Percentiles rank a stretch among this genome's conserved stretches.
These are phyloP conservation scores for Neurospora sp. DNA, from an alignment of 495 filamentous ascomycete species.

Conservation along the genomic window DNA sequence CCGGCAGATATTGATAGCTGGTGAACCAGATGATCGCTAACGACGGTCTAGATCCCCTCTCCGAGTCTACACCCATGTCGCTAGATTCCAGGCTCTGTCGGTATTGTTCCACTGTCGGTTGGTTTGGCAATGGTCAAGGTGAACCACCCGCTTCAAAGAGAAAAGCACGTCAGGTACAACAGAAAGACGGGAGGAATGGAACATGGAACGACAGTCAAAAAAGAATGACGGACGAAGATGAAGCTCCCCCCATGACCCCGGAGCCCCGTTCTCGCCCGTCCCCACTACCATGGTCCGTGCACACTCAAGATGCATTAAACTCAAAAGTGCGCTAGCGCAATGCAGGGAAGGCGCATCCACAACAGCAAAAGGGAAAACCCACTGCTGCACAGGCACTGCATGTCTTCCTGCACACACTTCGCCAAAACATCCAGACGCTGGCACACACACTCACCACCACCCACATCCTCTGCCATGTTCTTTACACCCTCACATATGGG, in stretches of 20 bases:
- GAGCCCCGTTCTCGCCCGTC: neutral
- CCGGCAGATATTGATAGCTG: neutral
- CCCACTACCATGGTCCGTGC: neutral
- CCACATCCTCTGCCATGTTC: neutral
- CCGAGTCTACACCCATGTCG: neutral
- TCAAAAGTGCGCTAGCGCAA: neutral
- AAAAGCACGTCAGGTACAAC: neutral
- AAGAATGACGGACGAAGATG: neutral
- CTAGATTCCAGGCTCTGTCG: neutral
- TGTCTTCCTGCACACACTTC: neutral
- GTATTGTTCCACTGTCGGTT: neutral
- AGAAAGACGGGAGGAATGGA: neutral
- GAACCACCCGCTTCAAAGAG: neutral
- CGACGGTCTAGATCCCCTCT: neutral
- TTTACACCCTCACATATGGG: neutral
- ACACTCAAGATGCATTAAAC: neutral
- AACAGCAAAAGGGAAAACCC: neutral
- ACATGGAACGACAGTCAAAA: neutral
- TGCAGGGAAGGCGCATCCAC: neutral
- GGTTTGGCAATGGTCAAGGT: neutral
- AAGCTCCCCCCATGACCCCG: neutral
- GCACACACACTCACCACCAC: neutral
- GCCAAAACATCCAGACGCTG: neutral
- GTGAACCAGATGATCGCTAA: neutral
- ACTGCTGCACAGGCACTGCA: neutral